Evolutionary conservation across 441 rosid genomes (phyloP).

Genomic region (Codiaeum variegatum): DNA sequence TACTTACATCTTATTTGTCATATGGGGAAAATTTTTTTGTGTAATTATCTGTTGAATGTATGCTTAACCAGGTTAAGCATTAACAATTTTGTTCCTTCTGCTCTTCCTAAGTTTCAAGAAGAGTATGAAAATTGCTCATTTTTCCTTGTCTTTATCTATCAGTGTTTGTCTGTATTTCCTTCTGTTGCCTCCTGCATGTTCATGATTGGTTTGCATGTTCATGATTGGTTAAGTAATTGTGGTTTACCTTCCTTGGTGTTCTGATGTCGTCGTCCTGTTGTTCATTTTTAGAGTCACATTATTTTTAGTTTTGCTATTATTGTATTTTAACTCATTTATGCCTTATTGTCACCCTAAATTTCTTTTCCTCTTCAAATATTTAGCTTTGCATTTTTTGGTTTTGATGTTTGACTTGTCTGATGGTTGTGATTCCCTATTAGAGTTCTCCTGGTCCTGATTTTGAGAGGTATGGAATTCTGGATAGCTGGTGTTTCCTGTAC

Average conservation of each 20-base stretch:
- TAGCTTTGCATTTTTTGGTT: conserved; percentile 12
- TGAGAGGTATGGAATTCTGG: conserved; percentile 27
- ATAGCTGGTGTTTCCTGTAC: background rate
- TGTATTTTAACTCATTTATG: background rate
- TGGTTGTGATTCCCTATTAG: conserved; percentile 15
- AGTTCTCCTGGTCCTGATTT: conserved; percentile 22
- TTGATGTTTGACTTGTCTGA: background rate
- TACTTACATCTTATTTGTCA: conserved; percentile 27
- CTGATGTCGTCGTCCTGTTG: background rate
- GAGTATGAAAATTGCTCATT: conserved; percentile 8
- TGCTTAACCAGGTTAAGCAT: conserved; percentile 11
- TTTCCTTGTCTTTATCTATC: background rate
- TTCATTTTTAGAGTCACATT: background rate
- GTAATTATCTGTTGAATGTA: conserved; percentile 18
- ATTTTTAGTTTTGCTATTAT: background rate
- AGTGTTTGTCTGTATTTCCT: background rate
- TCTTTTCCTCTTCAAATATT: conserved; percentile 2
- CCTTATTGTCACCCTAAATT: background rate
- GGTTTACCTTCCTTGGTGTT: background rate
- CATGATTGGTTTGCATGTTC: background rate
- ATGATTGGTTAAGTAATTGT: background rate
- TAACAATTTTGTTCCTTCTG: conserved; percentile 7
- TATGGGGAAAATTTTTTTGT: conserved; percentile 21
- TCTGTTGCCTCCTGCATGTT: background rate
- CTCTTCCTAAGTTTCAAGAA: conserved; percentile 15